Evolutionary conservation across 148 eudicot species (phyloP), one percentile per base, ranked within the genome.

Genomic region (Silene uniflora): DNA sequence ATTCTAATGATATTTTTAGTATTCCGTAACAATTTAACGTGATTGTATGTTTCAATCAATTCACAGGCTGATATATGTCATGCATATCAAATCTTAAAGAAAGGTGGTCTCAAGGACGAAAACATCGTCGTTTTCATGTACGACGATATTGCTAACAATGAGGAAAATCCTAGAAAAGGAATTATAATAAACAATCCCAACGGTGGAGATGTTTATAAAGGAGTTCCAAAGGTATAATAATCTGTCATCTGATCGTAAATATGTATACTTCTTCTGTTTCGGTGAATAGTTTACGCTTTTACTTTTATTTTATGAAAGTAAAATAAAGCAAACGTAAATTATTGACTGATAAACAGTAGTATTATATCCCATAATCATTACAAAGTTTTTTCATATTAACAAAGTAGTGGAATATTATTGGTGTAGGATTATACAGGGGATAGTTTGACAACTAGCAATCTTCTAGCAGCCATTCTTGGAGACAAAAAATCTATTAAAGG

Each of bases 391-490:
- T 27, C 2, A 27, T 1, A 27, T 75, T 29, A 29, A 32, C 22
- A 52, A 21, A 61, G 52, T 60, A 10, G 39, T 17, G 39, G 39
- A 18, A 14, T 19, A 22, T 52, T 12, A 21, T 29, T 47, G 1
- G 4, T 79, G 62, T 84, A 93, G 98, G 98, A 93, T 79, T 93
- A 90, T 70, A 91, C 90, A 19, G 96, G 98, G 25, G 76, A 85
- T 0, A 75, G 84, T 32, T 84, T 90, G 47, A 93, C 88, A 23
- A 91, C 78, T 10, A 63, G 76, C 77, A 93, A 93, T 83, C 86
- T 93, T 55, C 71, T 78, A 56, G 90, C 96, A 55, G 96, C 81
- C 49, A 83, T 93, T 46, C 96, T 90, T 76, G 93, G 90, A 5
- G 75, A 89, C 67, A 89, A 85, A 87, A 73, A 88, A 60, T 88